Evolutionary conservation across 2,329 filamentous ascomycete genomes (phyloP), one percentile per base, ranked within the genome.

Genomic region (Sordariomycetes sp.): DNA sequence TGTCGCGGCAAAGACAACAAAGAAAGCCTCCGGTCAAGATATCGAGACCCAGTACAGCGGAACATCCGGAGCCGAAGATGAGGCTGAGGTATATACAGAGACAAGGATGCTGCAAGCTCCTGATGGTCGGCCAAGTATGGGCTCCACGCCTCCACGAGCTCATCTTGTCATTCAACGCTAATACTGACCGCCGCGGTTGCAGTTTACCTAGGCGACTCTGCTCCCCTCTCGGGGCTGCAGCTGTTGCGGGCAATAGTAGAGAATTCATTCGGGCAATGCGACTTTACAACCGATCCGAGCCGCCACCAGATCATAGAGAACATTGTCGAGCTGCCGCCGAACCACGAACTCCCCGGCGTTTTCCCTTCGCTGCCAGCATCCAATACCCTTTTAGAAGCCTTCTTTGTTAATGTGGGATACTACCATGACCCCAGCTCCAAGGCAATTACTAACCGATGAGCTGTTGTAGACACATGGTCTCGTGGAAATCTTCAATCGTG

Each of bases 141-240:
- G 2, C 48, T n/a, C 28, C 22, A 32, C 20, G 12, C 10, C 10
- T 20, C n/a, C n/a, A 50, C 45, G 20, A 5, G 17, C n/a, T 22
- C 17, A 24, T 24, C 7, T 12, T 22, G 6, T 7, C n/a, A 12
- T 50, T 7, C 6, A 50, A 4, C 36, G n/a, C 15, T 15, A 17
- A 12, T 39, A 15, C 63, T 65, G 51, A 65, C 59, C 59, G 48
- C 55, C 1, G 10, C 22, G 4, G 22, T 22, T 34, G 1, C 35
- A 80, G 78, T 82, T 25, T 85, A 84, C 60, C 73, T 84, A 60
- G 82, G 82, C n/a, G 79, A 84, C 61, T 81, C 82, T 1, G 80
- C 81, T 1, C 80, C 79, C 0, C 69, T 85, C 6, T 81, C 82
- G 0, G 84, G 80, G 62, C 69, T 85, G 2, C 78, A 84, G 58